These are phyloP conservation scores for Microsporum audouinii DNA, from an alignment of 2,329 filamentous ascomycete genomes.

Conservation along the genomic window DNA sequence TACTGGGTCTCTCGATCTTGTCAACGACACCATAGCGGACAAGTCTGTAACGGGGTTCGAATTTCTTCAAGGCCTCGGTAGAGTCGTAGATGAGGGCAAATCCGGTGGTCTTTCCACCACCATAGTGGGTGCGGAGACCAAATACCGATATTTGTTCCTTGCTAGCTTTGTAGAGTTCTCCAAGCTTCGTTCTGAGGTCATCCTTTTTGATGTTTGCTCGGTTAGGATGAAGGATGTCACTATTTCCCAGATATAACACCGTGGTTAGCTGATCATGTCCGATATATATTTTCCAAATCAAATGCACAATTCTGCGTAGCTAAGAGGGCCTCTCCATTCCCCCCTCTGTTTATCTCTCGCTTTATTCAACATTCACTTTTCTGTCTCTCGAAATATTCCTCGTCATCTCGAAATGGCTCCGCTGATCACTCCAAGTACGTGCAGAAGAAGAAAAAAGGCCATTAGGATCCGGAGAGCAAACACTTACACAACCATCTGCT, in stretches of 20 bases:
- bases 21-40: constrained; percentile 81
- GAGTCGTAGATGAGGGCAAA: constrained; percentile 99
- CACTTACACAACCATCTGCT: constrained; percentile 99
- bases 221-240: constrained; percentile 98
- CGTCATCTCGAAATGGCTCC: not conserved
- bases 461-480: constrained; percentile 1
- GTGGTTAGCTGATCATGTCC: constrained; percentile 1
- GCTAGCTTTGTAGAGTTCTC: constrained; percentile 92
- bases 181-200: constrained; percentile 90
- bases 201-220: constrained; percentile 98
- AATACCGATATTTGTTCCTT: constrained; percentile 98
- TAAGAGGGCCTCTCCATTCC: constrained; percentile 7
- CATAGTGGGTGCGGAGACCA: constrained; percentile 95
- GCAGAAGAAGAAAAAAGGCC: not conserved
- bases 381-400: not conserved
- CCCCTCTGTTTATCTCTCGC: not conserved
- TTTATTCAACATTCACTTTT: not conserved
- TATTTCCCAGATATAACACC: constrained; percentile 31
- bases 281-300: not conserved
- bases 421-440: not conserved
- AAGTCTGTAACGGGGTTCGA: constrained; percentile 96
- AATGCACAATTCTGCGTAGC: not conserved
- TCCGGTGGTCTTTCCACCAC: constrained; percentile 99
- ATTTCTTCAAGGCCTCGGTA: constrained; percentile 98
- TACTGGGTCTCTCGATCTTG: constrained; percentile 94